Conservation (phyloP, 1,139 yeast species). For the Yamadazyma oceani region DNA sequence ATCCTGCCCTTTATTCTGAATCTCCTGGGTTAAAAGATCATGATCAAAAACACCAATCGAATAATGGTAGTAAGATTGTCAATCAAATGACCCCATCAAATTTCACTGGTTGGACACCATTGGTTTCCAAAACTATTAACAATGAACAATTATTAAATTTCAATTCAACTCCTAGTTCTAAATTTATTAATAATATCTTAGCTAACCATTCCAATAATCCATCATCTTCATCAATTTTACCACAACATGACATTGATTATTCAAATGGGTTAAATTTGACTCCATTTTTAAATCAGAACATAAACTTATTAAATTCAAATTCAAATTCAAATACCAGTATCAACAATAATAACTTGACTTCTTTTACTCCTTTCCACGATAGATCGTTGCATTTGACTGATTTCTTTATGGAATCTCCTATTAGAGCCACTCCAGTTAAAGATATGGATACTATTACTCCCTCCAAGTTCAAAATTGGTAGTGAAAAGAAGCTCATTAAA, state of each 20-base stretch:
- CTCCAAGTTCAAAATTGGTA: slow-evolving; percentile 35
- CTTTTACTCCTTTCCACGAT: slow-evolving; percentile 46
- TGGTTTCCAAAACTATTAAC: slow-evolving; percentile 39
- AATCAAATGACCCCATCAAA: slow-evolving; percentile 27
- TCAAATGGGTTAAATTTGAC: slow-evolving; percentile 44
- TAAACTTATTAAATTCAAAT: slow-evolving; percentile 23
- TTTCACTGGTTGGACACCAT: slow-evolving; percentile 47
- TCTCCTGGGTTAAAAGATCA: slow-evolving; percentile 14
- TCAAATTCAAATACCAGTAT: slow-evolving; percentile 12
- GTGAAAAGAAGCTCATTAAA: slow-evolving; percentile 17
- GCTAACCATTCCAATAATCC: slow-evolving; percentile 12
- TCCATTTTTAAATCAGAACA: slow-evolving; percentile 44
- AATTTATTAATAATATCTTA: slow-evolving; percentile 22
- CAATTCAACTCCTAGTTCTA: slow-evolving; percentile 40
- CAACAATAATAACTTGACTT: slow-evolving; percentile 10
- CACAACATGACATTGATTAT: slow-evolving; percentile 29
- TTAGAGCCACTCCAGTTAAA: slow-evolving; percentile 31
- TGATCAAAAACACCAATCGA: slow-evolving; percentile 7
- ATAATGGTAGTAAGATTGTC: slow-evolving; percentile 5
- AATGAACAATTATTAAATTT: slow-evolving; percentile 37
- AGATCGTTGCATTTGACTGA: slow-evolving; percentile 44
- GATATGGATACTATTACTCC: slow-evolving; percentile 47
- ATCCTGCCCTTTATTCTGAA: slow-evolving; percentile 22
- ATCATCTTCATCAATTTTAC: slow-evolving; percentile 7
- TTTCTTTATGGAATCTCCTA: slow-evolving; percentile 48